Conservation (phyloP, 345 rosid species). For the Gossypium sturtianum region DNA sequence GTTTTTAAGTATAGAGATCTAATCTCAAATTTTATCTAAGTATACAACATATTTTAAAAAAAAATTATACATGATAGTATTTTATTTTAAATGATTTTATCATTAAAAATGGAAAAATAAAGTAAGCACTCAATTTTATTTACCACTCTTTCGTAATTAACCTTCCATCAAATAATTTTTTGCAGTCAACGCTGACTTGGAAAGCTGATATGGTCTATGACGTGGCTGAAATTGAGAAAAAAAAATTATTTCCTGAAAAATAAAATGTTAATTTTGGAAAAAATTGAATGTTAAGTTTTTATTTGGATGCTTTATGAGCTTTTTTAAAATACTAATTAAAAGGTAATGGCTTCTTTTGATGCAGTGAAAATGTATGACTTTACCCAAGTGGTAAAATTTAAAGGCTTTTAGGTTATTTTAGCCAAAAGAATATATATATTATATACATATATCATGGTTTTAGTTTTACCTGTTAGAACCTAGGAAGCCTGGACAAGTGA, state of each 20-base stretch:
- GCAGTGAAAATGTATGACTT: too few species aligned
- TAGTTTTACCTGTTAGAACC: background rate
- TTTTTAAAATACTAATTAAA: background rate
- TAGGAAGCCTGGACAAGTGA: background rate
- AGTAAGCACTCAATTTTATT: background rate
- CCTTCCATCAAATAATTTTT: background rate
- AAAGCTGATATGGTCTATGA: background rate
- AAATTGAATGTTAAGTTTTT: background rate
- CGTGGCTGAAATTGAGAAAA: background rate
- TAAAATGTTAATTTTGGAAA: background rate
- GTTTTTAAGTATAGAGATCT: rapidly evolving
- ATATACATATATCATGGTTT: background rate
- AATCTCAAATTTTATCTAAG: too few species aligned
- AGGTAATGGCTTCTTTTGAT: background rate
- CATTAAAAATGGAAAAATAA: background rate
- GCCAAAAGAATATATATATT: background rate
- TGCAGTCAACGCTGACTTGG: background rate
- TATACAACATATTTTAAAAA: too few species aligned
- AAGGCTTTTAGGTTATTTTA: background rate
- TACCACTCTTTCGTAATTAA: background rate
- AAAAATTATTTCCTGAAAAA: background rate
- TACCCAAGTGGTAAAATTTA: background rate
- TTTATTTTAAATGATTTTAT: too few species aligned
- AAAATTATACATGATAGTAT: too few species aligned
- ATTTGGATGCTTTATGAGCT: background rate